Conservation (phyloP, 768 basidiomycete genomes). For the Clathrus columnatus region DNA sequence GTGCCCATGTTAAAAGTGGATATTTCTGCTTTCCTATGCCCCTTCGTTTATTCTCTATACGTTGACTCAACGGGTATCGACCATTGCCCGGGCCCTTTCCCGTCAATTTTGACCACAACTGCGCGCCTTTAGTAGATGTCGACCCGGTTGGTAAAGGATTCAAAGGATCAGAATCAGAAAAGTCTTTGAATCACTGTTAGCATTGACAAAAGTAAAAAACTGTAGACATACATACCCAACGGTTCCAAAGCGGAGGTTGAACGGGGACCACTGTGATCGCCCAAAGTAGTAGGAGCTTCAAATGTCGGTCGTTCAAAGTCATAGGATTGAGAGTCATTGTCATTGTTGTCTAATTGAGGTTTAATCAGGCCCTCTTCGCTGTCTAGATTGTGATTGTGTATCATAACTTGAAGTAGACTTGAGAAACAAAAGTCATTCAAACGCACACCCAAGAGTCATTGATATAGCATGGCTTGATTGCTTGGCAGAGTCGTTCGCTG, state of each 20-base stretch:
- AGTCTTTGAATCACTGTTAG: constrained; percentile 10
- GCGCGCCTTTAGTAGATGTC: background rate
- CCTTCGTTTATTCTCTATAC: constrained; percentile 81
- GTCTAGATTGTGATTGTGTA: no score
- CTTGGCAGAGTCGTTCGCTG: background rate
- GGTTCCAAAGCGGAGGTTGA: constrained; percentile 12
- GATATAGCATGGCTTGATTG: background rate
- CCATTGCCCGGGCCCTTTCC: background rate
- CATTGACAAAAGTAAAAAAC: background rate
- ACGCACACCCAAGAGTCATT: background rate
- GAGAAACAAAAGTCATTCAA: no score
- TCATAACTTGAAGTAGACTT: no score
- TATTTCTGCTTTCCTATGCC: constrained; percentile 77
- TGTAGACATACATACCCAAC: background rate
- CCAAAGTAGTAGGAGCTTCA: no score
- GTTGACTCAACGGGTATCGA: constrained; percentile 58
- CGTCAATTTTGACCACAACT: background rate
- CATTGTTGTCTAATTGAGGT: no score
- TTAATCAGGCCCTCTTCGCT: no score
- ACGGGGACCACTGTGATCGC: no score
- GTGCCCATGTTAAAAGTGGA: constrained; percentile 46
- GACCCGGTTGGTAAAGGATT: background rate
- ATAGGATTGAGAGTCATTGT: no score
- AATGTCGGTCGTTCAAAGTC: no score
- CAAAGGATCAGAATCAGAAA: background rate